Evolutionary conservation across 495 filamentous ascomycete genomes (phyloP).

Genomic region (Aspergillus biplanus): DNA sequence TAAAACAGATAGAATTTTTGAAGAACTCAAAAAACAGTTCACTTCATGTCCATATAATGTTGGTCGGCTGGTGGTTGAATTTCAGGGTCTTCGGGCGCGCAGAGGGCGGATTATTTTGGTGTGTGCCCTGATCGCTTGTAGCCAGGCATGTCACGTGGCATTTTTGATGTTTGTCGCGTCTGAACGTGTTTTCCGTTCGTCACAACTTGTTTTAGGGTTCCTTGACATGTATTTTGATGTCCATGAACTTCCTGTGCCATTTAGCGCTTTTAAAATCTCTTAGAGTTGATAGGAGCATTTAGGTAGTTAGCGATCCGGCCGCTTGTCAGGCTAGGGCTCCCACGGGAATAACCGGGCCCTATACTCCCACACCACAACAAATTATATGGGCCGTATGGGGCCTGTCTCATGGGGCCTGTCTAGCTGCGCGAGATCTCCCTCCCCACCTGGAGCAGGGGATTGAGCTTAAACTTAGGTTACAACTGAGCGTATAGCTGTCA

Average conservation of each 20-base stretch:
- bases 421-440: neutral
- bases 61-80: neutral
- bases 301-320: no score
- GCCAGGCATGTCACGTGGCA: neutral
- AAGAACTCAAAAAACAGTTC: neutral
- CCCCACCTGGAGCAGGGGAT: neutral
- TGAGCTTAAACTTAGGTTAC: neutral
- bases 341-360: neutral
- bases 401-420: neutral
- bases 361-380: neutral
- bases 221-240: no score
- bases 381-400: neutral
- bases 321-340: neutral
- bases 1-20: neutral
- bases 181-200: no score
- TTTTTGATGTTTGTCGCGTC: no score
- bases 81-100: neutral
- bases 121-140: neutral
- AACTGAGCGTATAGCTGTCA: neutral
- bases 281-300: no score
- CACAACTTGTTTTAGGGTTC: no score
- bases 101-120: neutral
- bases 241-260: no score
- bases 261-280: no score
- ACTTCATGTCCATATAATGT: neutral